Evolutionary conservation across 2,329 filamentous ascomycete genomes (phyloP), one percentile per base, ranked within the genome.

Genomic region (Lachnellula hyalina): DNA sequence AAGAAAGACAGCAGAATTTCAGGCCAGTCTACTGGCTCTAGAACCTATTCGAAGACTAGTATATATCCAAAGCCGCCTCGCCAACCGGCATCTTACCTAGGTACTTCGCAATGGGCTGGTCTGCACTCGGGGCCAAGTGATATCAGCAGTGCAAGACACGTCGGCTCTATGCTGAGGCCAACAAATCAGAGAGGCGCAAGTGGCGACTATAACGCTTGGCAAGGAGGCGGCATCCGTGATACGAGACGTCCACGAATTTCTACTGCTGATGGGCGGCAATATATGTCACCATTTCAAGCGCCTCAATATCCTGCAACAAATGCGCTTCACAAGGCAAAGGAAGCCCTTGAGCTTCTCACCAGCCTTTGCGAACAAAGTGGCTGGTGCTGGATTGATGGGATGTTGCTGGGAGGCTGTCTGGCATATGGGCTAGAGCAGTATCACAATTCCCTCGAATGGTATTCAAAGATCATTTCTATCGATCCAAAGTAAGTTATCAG

Each of bases 321-420:
- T 6, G 64, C 66, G 23, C 12, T 57, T 5, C 56, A 44, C 28
- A 81, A 78, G 60, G 90, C 90, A 23, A 68, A 61, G 54, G 76
- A 80, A 6, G 87, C 88, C 2, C 72, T 96, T 19, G 82, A 89
- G 38, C 82, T 90, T 65, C 76, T 96, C 19, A 84, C 83, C 15
- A 82, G 78, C 60, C 73, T 95, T 6, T 96, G 90, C 67, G 84
- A 88, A 64, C 86, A 93, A 68, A 90, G 86, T 65, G 80, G 79
- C 9, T 94, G 90, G 89, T 82, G 84, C 63, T 99, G 94, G 94
- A 81, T 91, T 51, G 93, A 97, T 67, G 94, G 94, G 2, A 92
- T 97, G 76, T 77, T 97, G 40, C 77, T 97, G 6, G 90, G 89
- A 40, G 94, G 94, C 2, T 97, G 94, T 72, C 77, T 99, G 55